Percentiles rank a stretch among this genome's conserved stretches.
These are phyloP conservation scores for Draba incana DNA, from an alignment of 345 rosid genomes.

Conservation along the genomic window DNA sequence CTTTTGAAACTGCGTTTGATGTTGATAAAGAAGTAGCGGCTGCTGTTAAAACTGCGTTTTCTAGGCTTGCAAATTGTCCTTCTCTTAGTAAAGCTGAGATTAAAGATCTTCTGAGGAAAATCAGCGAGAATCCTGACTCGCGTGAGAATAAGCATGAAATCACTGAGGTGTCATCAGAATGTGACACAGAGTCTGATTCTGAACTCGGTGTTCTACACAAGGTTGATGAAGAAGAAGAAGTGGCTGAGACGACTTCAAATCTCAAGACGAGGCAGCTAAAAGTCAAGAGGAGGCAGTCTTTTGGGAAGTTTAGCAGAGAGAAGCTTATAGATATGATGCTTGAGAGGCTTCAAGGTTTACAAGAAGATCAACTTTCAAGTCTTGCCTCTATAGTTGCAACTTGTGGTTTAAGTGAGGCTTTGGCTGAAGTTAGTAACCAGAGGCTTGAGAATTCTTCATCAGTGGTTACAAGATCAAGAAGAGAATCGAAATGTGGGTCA, in stretches of 20 bases:
- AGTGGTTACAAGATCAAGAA: conserved; percentile 40
- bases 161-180: conserved; percentile 56
- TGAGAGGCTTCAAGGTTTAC: conserved; percentile 79
- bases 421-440: conserved; percentile 64
- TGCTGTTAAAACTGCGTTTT: conserved; percentile 81
- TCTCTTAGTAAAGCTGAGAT: conserved; percentile 69
- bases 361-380: conserved; percentile 89
- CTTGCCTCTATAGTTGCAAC: conserved; percentile 94
- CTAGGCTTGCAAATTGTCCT: conserved; percentile 60
- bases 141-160: conserved; percentile 47
- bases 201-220: conserved; percentile 46
- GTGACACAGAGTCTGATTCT: conserved; percentile 63
- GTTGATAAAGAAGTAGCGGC: conserved; percentile 95
- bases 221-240: conserved; percentile 47
- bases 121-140: conserved; percentile 72
- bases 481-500: conserved; percentile 40
- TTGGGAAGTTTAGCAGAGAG: conserved; percentile 52
- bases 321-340: conserved; percentile 76
- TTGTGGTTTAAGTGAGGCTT: conserved; percentile 85
- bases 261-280: conserved; percentile 49
- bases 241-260: conserved; percentile 41
- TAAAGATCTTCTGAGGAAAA: conserved; percentile 67
- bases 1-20: conserved; percentile 89
- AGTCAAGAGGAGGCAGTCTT: conserved; percentile 61
- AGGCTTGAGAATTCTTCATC: conserved; percentile 53